Conservation (phyloP, 2,329 filamentous ascomycete species). For the Ophiocordyceps polyrhachis-furcata region DNA sequence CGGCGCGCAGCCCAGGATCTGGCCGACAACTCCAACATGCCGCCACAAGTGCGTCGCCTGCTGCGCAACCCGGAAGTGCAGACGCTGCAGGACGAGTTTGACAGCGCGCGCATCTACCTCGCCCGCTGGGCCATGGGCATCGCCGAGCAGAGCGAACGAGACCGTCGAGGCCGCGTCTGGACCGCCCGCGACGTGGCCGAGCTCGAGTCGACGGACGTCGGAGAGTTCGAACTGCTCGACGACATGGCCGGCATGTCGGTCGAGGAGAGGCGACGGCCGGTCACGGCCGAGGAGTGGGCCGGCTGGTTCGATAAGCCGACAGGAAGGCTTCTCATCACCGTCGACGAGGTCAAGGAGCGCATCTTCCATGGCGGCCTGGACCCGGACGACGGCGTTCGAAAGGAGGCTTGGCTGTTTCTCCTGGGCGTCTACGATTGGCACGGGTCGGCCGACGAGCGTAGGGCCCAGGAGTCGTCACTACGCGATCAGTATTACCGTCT, state of each 20-base stretch:
- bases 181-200: conserved; percentile 84
- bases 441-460: conserved; percentile 69
- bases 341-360: conserved; percentile 91
- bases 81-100: conserved; percentile 89
- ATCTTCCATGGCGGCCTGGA: conserved; percentile 89
- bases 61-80: conserved; percentile 88
- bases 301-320: conserved; percentile 63
- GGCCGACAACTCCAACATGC: conserved; percentile 76
- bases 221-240: conserved; percentile 88
- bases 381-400: conserved; percentile 75
- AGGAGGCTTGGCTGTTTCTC: conserved; percentile 92
- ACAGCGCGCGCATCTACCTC: conserved; percentile 84
- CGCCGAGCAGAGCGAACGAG: conserved; percentile 84
- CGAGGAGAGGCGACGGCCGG: conserved; percentile 56
- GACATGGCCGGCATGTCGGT: conserved; percentile 55
- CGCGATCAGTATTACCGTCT: conserved; percentile 87
- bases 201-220: conserved; percentile 85
- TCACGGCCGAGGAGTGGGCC: conserved; percentile 79
- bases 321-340: conserved; percentile 59
- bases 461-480: conserved; percentile 63
- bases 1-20: conserved; percentile 80
- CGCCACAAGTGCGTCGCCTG: conserved; percentile 69
- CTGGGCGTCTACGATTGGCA: conserved; percentile 89
- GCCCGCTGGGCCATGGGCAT: conserved; percentile 98
- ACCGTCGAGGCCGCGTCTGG: conserved; percentile 75